Evolutionary conservation across 345 rosid species (phyloP).

Genomic region (Diplotaxis tenuifolia): DNA sequence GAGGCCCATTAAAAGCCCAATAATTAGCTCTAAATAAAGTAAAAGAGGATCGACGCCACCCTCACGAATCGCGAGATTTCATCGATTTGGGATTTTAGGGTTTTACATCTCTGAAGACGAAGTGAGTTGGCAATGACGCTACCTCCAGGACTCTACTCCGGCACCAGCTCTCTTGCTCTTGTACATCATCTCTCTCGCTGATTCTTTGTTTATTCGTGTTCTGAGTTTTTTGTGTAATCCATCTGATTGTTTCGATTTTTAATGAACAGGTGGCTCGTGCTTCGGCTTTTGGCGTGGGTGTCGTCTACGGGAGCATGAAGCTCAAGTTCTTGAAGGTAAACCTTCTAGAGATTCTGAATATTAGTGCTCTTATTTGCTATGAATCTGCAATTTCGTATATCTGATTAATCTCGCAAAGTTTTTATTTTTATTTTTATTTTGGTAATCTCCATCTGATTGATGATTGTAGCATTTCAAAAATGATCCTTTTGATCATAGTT

Average conservation of each 20-base stretch:
- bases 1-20: slow-evolving; percentile 25
- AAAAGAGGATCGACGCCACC: neutral
- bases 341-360: neutral
- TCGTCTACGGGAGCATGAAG: slow-evolving; percentile 77
- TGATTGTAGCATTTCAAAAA: too few relatives aligned
- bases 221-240: neutral
- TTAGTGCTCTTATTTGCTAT: neutral
- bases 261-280: slow-evolving; percentile 81
- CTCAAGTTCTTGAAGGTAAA: slow-evolving; percentile 79
- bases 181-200: slow-evolving; percentile 34
- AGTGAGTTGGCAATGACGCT: slow-evolving; percentile 67
- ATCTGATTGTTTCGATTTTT: neutral
- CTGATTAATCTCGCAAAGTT: neutral
- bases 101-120: too few relatives aligned
- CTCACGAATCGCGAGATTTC: slow-evolving; percentile 5
- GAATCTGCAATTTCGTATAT: neutral
- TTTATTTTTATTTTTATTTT: too few relatives aligned
- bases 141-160: slow-evolving; percentile 84
- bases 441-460: too few relatives aligned
- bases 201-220: neutral
- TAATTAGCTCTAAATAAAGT: neutral
- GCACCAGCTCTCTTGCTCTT: slow-evolving; percentile 81
- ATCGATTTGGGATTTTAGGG: slow-evolving; percentile 28
- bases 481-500: too few relatives aligned
- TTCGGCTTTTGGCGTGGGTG: slow-evolving; percentile 71